phyloP scores from a whole-genome alignment of 2,329 filamentous ascomycete species.

The Parascedosporium putredinis region DNA sequence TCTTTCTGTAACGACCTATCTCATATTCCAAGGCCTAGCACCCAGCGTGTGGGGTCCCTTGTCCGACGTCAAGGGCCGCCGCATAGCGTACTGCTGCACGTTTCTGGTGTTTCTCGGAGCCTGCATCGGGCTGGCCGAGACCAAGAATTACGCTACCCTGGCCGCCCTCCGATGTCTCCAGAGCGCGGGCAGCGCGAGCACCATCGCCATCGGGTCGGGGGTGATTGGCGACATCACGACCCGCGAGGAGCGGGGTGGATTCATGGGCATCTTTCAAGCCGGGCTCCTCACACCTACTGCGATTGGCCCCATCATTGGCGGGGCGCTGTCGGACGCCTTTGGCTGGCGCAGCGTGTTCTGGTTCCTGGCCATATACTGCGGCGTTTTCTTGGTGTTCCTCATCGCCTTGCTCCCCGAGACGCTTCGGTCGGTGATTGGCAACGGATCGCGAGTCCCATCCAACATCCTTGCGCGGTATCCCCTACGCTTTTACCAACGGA shows the following conservation, averaged over 20 bases:
- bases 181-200: constrained; percentile 23
- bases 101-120: constrained; percentile 20
- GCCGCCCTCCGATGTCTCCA: constrained; percentile 21
- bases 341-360: constrained; percentile 44
- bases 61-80: constrained; percentile 22
- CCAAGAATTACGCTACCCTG: constrained; percentile 8
- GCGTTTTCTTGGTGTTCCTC: constrained; percentile 23
- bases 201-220: constrained; percentile 22
- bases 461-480: constrained; percentile 12
- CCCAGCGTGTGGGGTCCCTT: constrained; percentile 25
- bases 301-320: constrained; percentile 39
- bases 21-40: constrained; percentile 21
- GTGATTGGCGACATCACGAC: constrained; percentile 23
- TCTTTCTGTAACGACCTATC: constrained; percentile 21
- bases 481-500: background rate
- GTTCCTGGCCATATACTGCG: constrained; percentile 38
- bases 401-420: constrained; percentile 23
- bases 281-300: constrained; percentile 13
- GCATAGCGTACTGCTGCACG: constrained; percentile 20
- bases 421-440: constrained; percentile 17
- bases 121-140: constrained; percentile 19
- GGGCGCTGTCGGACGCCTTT: constrained; percentile 31
- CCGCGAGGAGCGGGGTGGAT: constrained; percentile 21
- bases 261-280: constrained; percentile 23
- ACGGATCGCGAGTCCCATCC: constrained; percentile 16